These are phyloP conservation scores for Talaromyces adpressus DNA, from an alignment of 495 filamentous ascomycete genomes.

Conservation along the genomic window DNA sequence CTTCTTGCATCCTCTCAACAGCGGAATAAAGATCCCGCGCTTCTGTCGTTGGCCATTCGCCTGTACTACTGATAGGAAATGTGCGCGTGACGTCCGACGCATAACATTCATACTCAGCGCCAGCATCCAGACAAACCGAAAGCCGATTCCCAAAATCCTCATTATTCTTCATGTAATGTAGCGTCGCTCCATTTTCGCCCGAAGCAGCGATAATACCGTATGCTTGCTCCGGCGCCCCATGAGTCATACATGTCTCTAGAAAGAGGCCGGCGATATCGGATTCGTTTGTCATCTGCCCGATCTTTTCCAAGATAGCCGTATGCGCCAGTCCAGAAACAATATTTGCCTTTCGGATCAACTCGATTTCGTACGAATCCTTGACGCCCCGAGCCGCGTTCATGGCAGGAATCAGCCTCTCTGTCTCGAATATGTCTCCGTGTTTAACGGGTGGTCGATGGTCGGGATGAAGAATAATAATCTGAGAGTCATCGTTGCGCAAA, in stretches of 20 bases:
- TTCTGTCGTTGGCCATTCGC: conserved; percentile 54
- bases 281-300: conserved; percentile 63
- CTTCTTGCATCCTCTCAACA: conserved; percentile 76
- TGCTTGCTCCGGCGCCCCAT: conserved; percentile 68
- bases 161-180: conserved; percentile 84
- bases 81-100: conserved; percentile 88
- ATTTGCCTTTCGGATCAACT: conserved; percentile 71
- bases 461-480: conserved; percentile 32
- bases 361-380: conserved; percentile 77
- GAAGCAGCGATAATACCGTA: conserved; percentile 83
- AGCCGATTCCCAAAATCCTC: conserved; percentile 58
- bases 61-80: conserved; percentile 53
- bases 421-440: conserved; percentile 36
- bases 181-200: conserved; percentile 66
- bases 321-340: conserved; percentile 69
- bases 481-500: conserved; percentile 38
- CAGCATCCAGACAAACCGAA: conserved; percentile 77
- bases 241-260: conserved; percentile 57
- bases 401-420: conserved; percentile 46
- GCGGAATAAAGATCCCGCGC: conserved; percentile 62
- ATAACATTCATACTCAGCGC: conserved; percentile 78
- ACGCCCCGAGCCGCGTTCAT: conserved; percentile 67
- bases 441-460: conserved; percentile 38
- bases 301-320: conserved; percentile 51
- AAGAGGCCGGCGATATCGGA: conserved; percentile 77